phyloP scores from a whole-genome alignment of 176 grass and related monocot genomes.

The Aechmea fasciata region DNA sequence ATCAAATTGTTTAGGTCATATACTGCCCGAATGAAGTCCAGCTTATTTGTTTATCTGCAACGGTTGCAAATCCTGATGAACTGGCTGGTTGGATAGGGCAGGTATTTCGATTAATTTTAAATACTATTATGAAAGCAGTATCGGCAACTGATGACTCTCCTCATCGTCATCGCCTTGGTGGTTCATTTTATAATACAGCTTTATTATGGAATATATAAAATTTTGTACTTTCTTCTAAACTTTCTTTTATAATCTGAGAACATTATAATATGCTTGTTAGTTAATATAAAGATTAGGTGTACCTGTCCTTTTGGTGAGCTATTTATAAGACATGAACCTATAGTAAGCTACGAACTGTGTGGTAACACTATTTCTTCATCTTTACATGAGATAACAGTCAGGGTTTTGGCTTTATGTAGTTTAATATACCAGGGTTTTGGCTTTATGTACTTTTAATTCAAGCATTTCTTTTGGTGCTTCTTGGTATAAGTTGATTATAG shows the following conservation, averaged over 20 bases:
- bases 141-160: too few species aligned
- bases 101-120: constrained; percentile 33
- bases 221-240: too few species aligned
- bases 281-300: too few species aligned
- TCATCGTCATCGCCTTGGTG: too few species aligned
- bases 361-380: too few species aligned
- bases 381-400: too few species aligned
- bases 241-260: too few species aligned
- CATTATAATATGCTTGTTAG: too few species aligned
- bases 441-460: constrained; percentile 12
- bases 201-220: background rate
- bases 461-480: constrained; percentile 12
- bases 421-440: background rate
- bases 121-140: background rate
- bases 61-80: constrained; percentile 96
- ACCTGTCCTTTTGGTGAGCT: too few species aligned
- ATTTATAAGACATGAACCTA: too few species aligned
- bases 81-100: constrained; percentile 97
- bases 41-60: constrained; percentile 95
- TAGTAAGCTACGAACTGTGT: too few species aligned
- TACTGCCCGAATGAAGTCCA: constrained; percentile 97
- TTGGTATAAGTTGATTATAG: background rate
- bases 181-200: background rate
- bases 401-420: too few species aligned
- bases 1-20: constrained; percentile 63